Base-by-base conservation (phyloP, 805 yeast species). In the Blastobotrys chiropterorum region DNA sequence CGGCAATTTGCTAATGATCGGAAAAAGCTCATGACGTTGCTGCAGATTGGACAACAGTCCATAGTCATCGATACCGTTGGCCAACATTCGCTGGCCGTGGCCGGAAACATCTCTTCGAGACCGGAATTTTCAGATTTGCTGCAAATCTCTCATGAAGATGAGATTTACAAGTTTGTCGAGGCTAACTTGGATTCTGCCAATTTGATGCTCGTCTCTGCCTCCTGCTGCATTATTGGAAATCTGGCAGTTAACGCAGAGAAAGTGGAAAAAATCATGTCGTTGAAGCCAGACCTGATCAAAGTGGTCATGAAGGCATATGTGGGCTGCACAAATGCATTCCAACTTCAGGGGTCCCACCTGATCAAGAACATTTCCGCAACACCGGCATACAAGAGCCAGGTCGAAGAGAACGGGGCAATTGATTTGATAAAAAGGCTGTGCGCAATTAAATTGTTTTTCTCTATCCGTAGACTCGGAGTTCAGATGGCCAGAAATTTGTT, bases 341-440 rank as follows among this genome's bases (percentile, higher is more conserved):
- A 51, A 48, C 50, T 58, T 2, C 61, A 58, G 46, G 47, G 54
- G n/a, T 47, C 51, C 11, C 59, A 58, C 46, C 22, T 58, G 41
- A 45, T 58, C 17, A 48, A 56, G 44, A 54, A 49, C 15, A 16
- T 58, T 1, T 47, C 54, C 2, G 40, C 46, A 11, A 22, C 16
- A 20, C 38, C 20, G 15, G 47, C 46, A 13, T 34, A 39, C 22
- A 22, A 20, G 30, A 6, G 19, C 3, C 30, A 34, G 15, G 46
- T 51, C 6, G 30, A 46, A 13, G 30, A 48, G n/a, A 17, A 39
- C 19, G 57, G 48, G 11, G 55, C 51, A 5, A 13, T 34, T 3
- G 46, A 34, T 3, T 21, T 58, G 19, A 47, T 56, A 7, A 17
- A 45, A 3, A 47, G 52, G 43, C 46, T 58, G 16, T 2, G 52